Base-by-base conservation (phyloP, 164 flowering plant species). In the Brasenia schreberi region DNA sequence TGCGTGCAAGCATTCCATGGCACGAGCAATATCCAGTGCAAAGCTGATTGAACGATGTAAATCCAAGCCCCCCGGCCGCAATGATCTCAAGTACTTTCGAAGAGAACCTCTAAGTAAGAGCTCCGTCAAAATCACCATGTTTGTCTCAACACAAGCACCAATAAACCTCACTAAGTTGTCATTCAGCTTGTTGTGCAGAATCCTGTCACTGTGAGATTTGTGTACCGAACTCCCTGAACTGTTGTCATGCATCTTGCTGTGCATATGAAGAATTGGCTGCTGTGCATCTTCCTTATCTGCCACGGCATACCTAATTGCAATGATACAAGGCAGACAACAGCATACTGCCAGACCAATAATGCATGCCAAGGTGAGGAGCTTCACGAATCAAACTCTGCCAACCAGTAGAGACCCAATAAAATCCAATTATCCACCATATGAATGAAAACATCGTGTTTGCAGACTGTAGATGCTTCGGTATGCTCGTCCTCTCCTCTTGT, bases 391-490 rank as follows among this genome's bases (percentile, higher is more conserved):
- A 69, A 23, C 73, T 64, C 60, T 79, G 82, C 67, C 92, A 86
- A 69, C 85, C 91, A 66, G 82, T 80, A 43, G 92, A 83, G 14
- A 88, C 83, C 97, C 97, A 90, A 69, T 88, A 90, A 66, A 88
- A 90, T 58, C 97, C 97, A 67, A 88, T 70, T 65, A 88, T 75
- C 97, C 97, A 90, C 97, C 97, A 90, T 33, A 88, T 68, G 63
- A 90, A 88, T 14, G 97, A 90, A 70, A 90, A 87, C 89, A 88
- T 84, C 33, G 92, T 84, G 71, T 88, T 90, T 65, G 89, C 92
- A 67, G 95, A 88, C 71, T 88, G 92, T 71, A 90, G 67, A 75
- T 84, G 82, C 84, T 87, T 90, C 1, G 82, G 84, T 56, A 83
- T 64, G 70, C 88, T 81, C 45, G 76, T 76, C 16, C 73, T 70